Base-by-base conservation (phyloP, 1,284 basidiomycete species). In the Cerioporus squamosus region DNA sequence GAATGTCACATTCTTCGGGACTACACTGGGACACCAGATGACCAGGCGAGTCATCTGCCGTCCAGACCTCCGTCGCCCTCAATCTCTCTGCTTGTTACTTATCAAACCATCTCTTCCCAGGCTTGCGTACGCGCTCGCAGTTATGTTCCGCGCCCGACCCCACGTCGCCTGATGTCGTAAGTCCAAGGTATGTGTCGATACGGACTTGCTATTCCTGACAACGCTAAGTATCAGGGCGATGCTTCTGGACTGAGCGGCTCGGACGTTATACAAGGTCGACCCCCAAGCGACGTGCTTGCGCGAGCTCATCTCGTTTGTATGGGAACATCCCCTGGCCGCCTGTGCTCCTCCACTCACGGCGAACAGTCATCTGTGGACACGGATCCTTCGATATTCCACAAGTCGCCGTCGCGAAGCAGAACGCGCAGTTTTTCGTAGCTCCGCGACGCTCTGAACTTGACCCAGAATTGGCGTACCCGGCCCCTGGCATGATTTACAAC, bases 101-200 rank as follows among this genome's bases (percentile, higher is more conserved):
- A 59, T 51, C 51, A 22, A 14, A 23, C 5, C 48, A 54, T 54
- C 57, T 23, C 38, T 54, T 59, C 51, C 44, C 44, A 59, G 47
- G 48, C 20, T 10, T 22, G 40, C n/a, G n/a, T 42, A 18, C 40
- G 8, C 40, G n/a, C n/a, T 22, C 17, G 23, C 17, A 50, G 10
- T 10, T 42, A 42, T 42, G 40, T 42, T 6, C 20, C 33, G 33
- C 33, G 33, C 8, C 33, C 33, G 33, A 36, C 33, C 9, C 29
- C 33, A 36, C 33, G 33, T 9, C n/a, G 15, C 40, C 43, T 46
- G 33, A 15, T 20, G 24, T 36, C 26, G 36, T 46, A 36, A 39
- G 15, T 42, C 8, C 18, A 22, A 22, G 10, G 44, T 44, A 17
- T 43, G 12, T 38, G 39, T 46, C 23, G 50, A 48, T 39, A 15